phyloP scores from a whole-genome alignment of 345 rosid species.

The Luvunga scandens region DNA sequence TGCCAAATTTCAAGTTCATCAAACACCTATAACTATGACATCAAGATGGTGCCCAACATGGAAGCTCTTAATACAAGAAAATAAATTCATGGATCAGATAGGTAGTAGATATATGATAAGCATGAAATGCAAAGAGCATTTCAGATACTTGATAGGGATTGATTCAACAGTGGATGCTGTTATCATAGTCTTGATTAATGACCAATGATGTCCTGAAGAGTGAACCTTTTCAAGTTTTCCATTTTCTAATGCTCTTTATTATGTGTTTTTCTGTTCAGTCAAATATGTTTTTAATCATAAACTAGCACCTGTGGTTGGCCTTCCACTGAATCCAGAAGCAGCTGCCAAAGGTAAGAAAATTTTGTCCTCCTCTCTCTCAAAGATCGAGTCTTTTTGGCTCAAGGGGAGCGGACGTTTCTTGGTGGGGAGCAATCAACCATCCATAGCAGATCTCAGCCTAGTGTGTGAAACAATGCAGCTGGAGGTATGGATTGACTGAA shows the following conservation, averaged over 20 bases:
- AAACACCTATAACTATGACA: too few species aligned
- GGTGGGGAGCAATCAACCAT: conserved; percentile 72
- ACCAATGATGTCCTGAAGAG: background rate
- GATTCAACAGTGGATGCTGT: background rate
- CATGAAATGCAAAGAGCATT: too few species aligned
- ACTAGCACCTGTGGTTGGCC: conserved; percentile 60
- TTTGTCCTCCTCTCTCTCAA: conserved; percentile 48
- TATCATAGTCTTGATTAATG: background rate
- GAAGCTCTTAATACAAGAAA: background rate
- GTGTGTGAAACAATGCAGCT: conserved; percentile 80
- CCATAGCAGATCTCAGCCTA: conserved; percentile 85
- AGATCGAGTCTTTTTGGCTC: conserved; percentile 59
- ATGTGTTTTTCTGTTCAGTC: conserved; percentile 38
- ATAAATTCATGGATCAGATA: background rate
- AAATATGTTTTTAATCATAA: conserved; percentile 36
- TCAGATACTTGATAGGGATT: background rate
- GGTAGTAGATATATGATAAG: background rate
- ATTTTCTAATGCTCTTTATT: conserved; percentile 4
- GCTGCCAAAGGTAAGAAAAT: conserved; percentile 67
- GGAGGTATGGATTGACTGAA: conserved; percentile 40
- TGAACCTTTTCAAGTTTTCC: background rate
- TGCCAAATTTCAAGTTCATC: background rate
- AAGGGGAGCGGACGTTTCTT: conserved; percentile 35
- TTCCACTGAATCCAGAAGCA: conserved; percentile 46
- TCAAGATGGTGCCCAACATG: background rate